These are phyloP conservation scores for Ophiostoma quercus DNA, from an alignment of 2,329 filamentous ascomycete species.

Conservation along the genomic window DNA sequence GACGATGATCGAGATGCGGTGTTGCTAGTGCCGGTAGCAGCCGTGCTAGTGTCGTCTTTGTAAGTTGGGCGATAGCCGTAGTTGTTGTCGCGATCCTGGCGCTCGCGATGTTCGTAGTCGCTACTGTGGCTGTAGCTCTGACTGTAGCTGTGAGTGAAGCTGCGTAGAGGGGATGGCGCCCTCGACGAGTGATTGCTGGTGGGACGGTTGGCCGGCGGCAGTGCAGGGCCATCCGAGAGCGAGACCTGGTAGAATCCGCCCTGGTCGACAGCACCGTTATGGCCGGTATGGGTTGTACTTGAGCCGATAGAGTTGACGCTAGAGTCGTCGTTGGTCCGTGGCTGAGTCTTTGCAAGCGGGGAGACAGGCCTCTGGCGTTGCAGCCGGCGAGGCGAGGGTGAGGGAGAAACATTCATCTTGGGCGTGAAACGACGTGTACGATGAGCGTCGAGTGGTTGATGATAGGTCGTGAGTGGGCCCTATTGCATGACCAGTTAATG, in stretches of 20 bases:
- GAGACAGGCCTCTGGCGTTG: constrained; percentile 20
- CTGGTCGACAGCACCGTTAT: constrained; percentile 13
- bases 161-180: neutral
- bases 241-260: constrained; percentile 19
- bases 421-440: constrained; percentile 5
- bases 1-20: constrained; percentile 9
- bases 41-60: constrained; percentile 21
- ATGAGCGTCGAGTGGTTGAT: neutral
- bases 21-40: constrained; percentile 15
- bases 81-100: constrained; percentile 21
- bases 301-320: constrained; percentile 16
- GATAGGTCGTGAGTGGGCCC: constrained; percentile 21
- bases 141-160: neutral
- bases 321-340: constrained; percentile 13
- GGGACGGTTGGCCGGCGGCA: neutral
- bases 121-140: constrained; percentile 21
- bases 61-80: constrained; percentile 18
- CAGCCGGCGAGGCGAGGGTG: constrained; percentile 23
- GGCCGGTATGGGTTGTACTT: neutral
- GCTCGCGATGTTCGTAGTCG: neutral
- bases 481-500: constrained; percentile 40
- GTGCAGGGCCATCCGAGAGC: constrained; percentile 16
- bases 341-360: constrained; percentile 18
- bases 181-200: neutral
- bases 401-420: constrained; percentile 21